phyloP scores from a whole-genome alignment of 768 basidiomycete species.

The Lentinula guzmanii region DNA sequence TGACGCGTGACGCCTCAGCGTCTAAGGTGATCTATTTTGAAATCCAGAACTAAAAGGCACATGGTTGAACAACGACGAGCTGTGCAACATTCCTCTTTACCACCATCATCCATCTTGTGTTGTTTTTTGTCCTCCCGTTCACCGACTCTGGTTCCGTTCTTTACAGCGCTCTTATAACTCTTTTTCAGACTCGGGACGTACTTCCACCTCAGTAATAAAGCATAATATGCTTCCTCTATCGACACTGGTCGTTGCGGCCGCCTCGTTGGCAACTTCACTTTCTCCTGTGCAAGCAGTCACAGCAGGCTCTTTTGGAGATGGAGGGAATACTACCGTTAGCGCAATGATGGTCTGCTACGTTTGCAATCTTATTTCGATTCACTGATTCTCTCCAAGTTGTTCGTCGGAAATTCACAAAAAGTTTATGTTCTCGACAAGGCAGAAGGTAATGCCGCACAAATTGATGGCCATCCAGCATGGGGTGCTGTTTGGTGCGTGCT shows the following conservation, averaged over 20 bases:
- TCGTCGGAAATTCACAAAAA: slow-evolving; percentile 71
- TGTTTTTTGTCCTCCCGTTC: not conserved
- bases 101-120: not conserved
- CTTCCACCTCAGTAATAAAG: not conserved
- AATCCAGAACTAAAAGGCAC: not conserved
- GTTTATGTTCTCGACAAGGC: slow-evolving; percentile 91
- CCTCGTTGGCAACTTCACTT: slow-evolving; percentile 29
- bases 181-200: not conserved
- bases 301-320: slow-evolving; percentile 40
- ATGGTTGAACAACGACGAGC: not conserved
- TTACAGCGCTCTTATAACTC: not conserved
- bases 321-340: slow-evolving; percentile 40
- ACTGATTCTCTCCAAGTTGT: slow-evolving; percentile 43
- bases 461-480: slow-evolving; percentile 71
- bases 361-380: not conserved
- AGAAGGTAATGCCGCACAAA: slow-evolving; percentile 63
- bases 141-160: not conserved
- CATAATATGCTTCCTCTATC: slow-evolving; percentile 1
- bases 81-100: not conserved
- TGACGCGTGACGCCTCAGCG: not conserved
- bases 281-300: slow-evolving; percentile 27
- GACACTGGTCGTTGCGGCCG: not conserved
- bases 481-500: slow-evolving; percentile 55
- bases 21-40: not conserved
- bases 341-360: slow-evolving; percentile 42